A percentile compares a stretch with the other conserved stretches of the same genome.
Conservation (phyloP, 2,329 filamentous ascomycete genomes). For the Fusarium zealandicum region DNA sequence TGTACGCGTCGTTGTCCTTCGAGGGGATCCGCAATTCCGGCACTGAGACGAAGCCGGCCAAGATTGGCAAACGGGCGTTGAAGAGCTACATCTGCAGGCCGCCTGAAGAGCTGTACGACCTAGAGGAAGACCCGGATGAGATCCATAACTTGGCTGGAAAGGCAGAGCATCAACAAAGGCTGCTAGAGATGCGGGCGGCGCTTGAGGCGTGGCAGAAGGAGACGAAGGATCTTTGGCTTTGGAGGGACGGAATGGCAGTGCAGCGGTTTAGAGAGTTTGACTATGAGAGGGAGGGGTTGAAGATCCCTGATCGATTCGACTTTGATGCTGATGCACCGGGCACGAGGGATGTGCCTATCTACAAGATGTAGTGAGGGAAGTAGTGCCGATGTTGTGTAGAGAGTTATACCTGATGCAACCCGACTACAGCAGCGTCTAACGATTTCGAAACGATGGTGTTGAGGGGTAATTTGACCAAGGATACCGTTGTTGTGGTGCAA, state of each 20-base stretch:
- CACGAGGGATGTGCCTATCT: constrained; percentile 17
- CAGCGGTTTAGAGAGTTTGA: constrained; percentile 31
- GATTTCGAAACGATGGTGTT: constrained; percentile 7
- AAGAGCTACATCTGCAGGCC: constrained; percentile 53
- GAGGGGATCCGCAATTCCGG: constrained; percentile 53
- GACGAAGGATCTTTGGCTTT: constrained; percentile 42
- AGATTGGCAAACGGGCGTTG: constrained; percentile 50
- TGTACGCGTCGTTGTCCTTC: constrained; percentile 54
- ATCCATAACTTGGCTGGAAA: constrained; percentile 49
- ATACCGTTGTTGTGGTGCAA: constrained; percentile 25
- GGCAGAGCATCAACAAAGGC: constrained; percentile 39
- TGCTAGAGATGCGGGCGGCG: constrained; percentile 43
- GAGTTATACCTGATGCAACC: constrained; percentile 13
- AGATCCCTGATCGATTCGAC: constrained; percentile 42
- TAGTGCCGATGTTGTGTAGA: constrained; percentile 15
- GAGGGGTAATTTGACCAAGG: constrained; percentile 24
- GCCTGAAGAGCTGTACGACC: constrained; percentile 56
- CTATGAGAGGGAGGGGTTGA: constrained; percentile 38
- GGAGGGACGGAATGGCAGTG: constrained; percentile 39
- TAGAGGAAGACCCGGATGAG: constrained; percentile 54
- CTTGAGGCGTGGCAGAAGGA: constrained; percentile 43
- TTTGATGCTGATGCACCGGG: constrained; percentile 34
- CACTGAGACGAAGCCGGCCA: constrained; percentile 9
- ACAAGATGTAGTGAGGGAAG: constrained; percentile 11
- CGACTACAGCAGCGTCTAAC: constrained; percentile 1